Base-by-base conservation (phyloP, 2,329 filamentous ascomycete genomes). In the Apiospora hydei region DNA sequence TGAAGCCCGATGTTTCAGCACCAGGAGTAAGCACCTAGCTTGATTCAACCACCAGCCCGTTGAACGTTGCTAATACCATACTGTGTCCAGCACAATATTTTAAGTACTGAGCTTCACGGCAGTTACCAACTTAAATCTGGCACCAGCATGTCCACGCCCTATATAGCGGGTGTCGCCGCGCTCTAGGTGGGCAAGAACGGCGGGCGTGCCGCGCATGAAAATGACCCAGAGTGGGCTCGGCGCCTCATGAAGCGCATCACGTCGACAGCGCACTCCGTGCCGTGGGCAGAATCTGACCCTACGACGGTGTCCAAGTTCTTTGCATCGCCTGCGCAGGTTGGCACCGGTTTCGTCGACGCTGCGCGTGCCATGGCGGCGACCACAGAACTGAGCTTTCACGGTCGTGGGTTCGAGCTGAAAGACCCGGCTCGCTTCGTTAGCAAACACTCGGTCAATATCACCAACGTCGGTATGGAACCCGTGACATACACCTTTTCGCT, bases 121-220 rank as follows among this genome's bases (percentile, higher is more conserved):
- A 68, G 74, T 69, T 21, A 72, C 24, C 38, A 84, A 84, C 71
- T 80, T 78, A 49, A 79, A 84, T 82, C 80, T 64, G 84, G 84
- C 66, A 86, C 84, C 5, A 84, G 81, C 7, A 86, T 86, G 84
- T 81, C 83, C 16, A 81, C 81, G 61, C 83, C 83, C 2, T 75
- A 75, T 14, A 77, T 83, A 11, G 83, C 83, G 24, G 83, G 82
- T 24, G 77, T 80, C 51, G 78, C 79, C 24, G 78, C 78, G 7
- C 77, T 80, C 11, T 80, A 76, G 66, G 74, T 77, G 70, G 70
- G 73, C n/a, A 72, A 75, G 24, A 70, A 72, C 47, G 78, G 77
- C 43, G 77, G 79, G 4, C 76, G 77, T 57, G 76, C 75, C 4
- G 72, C 72, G 0, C 75, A 75, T 30, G 73, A 72, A 6, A 69